A percentile compares a stretch with the other conserved stretches of the same genome.
Conservation (phyloP, 805 yeast genomes). For the Nadsonia fulvescens region DNA sequence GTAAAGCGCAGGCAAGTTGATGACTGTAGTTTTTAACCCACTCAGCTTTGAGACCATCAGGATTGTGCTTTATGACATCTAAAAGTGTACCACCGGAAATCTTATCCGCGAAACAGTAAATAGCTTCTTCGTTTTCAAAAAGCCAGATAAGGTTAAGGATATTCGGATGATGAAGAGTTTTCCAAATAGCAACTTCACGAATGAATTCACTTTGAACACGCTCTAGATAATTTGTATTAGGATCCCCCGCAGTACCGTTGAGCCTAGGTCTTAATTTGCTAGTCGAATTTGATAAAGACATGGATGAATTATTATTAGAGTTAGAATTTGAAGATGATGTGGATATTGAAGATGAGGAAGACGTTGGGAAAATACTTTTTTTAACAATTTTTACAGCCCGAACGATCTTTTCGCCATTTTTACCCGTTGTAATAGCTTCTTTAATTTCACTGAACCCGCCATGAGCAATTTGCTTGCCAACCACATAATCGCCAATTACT, state of each 20-base stretch:
- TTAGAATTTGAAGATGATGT: slow-evolving; percentile 8
- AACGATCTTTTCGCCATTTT: slow-evolving; percentile 14
- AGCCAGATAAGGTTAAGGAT: slow-evolving; percentile 46
- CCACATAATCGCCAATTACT: slow-evolving; percentile 33
- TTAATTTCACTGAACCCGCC: slow-evolving; percentile 86
- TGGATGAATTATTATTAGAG: slow-evolving; percentile 2
- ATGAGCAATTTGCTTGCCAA: slow-evolving; percentile 65
- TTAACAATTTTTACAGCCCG: slow-evolving; percentile 44
- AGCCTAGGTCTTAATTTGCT: slow-evolving; percentile 18
- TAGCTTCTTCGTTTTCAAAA: slow-evolving; percentile 38
- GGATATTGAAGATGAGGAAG: slow-evolving; percentile 9
- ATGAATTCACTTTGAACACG: slow-evolving; percentile 40
- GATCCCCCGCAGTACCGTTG: slow-evolving; percentile 7
- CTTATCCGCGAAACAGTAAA: slow-evolving; percentile 55
- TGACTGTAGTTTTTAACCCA: slow-evolving; percentile 22
- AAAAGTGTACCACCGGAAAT: slow-evolving; percentile 66
- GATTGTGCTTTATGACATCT: slow-evolving; percentile 51
- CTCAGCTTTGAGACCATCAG: slow-evolving; percentile 15
- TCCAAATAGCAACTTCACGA: slow-evolving; percentile 67
- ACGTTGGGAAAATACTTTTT: background rate
- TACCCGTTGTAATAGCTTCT: slow-evolving; percentile 30
- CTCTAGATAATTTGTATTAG: slow-evolving; percentile 20
- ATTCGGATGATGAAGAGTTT: slow-evolving; percentile 40
- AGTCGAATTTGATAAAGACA: slow-evolving; percentile 3
- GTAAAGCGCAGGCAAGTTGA: slow-evolving; percentile 42